These are phyloP conservation scores for Chlorella vulgaris DNA, from an alignment of 139 green algal genomes.

Conservation along the genomic window DNA sequence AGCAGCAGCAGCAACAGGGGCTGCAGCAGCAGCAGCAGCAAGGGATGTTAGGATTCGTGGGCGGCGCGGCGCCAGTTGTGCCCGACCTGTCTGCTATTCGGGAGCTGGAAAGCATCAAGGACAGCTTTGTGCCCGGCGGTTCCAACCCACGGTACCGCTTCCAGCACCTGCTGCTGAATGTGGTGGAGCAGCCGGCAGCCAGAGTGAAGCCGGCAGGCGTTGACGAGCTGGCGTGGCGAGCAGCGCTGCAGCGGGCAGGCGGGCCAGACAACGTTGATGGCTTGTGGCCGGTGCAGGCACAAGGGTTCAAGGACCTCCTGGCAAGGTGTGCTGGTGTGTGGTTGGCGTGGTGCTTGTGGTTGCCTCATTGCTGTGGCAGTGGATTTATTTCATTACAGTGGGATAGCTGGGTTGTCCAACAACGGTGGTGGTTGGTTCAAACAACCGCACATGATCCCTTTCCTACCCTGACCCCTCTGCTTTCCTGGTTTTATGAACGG, in stretches of 20 bases:
- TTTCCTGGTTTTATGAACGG: too few relatives aligned
- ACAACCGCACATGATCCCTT: not conserved
- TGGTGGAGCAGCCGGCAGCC: slow-evolving; percentile 65
- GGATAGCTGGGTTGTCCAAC: not conserved
- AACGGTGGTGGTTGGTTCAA: too few relatives aligned
- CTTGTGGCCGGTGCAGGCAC: slow-evolving; percentile 75
- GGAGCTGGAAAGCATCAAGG: slow-evolving; percentile 54
- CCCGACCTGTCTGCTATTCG: slow-evolving; percentile 43
- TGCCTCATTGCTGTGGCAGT: not conserved
- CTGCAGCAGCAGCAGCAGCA: too few relatives aligned
- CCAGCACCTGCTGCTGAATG: slow-evolving; percentile 73
- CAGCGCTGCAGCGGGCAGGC: slow-evolving; percentile 64
- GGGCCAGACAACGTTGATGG: slow-evolving; percentile 64
- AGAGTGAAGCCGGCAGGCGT: slow-evolving; percentile 64
- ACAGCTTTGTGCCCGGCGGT: slow-evolving; percentile 41
- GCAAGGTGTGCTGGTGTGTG: slow-evolving; percentile 38
- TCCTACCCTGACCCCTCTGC: not conserved
- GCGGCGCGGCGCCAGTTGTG: not conserved
- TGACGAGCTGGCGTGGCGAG: slow-evolving; percentile 79
- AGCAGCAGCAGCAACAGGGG: slow-evolving; percentile 11
- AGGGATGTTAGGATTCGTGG: not conserved
- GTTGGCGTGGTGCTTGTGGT: not conserved
- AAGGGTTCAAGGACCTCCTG: slow-evolving; percentile 73
- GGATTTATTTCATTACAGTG: too few relatives aligned
- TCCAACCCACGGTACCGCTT: slow-evolving; percentile 60